Evolutionary conservation across 495 filamentous ascomycete species (phyloP).

Genomic region (Penicillium angulare): DNA sequence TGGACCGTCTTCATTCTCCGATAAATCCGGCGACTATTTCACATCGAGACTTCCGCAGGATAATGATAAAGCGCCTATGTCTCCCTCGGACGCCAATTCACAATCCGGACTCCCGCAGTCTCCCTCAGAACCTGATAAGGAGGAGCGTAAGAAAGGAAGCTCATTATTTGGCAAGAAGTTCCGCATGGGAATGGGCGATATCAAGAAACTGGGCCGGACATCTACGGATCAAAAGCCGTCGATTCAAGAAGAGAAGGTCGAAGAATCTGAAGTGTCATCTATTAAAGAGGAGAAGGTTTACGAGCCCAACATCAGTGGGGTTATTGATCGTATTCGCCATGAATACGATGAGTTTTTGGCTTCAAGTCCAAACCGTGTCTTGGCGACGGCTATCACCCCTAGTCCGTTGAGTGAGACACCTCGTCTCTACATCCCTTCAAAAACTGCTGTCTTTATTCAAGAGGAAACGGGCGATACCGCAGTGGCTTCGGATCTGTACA

Average conservation of each 20-base stretch:
- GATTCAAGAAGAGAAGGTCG: constrained; percentile 73
- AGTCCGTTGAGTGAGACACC: constrained; percentile 83
- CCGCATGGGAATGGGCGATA: constrained; percentile 64
- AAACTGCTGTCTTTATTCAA: constrained; percentile 88
- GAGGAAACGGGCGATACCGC: constrained; percentile 86
- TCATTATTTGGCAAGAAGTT: constrained; percentile 85
- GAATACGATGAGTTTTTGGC: constrained; percentile 72
- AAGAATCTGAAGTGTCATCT: constrained; percentile 67
- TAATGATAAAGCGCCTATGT: constrained; percentile 36
- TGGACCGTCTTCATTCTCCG: constrained; percentile 46
- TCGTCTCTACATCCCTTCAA: constrained; percentile 70
- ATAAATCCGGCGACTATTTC: constrained; percentile 65
- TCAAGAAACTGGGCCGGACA: constrained; percentile 80
- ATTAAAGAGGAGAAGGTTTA: constrained; percentile 71
- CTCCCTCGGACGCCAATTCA: constrained; percentile 49
- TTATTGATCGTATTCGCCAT: constrained; percentile 72
- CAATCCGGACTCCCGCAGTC: constrained; percentile 51
- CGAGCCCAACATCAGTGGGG: constrained; percentile 79
- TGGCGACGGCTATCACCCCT: constrained; percentile 69
- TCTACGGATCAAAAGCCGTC: constrained; percentile 76
- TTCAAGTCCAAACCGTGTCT: constrained; percentile 48
- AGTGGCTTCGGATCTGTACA: constrained; percentile 87
- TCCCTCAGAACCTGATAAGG: constrained; percentile 67
- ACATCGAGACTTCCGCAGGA: constrained; percentile 38
- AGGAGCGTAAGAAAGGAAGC: constrained; percentile 65